Evolutionary conservation across 1,284 basidiomycete species (phyloP).

Genomic region (Cryptococcus sp.): DNA sequence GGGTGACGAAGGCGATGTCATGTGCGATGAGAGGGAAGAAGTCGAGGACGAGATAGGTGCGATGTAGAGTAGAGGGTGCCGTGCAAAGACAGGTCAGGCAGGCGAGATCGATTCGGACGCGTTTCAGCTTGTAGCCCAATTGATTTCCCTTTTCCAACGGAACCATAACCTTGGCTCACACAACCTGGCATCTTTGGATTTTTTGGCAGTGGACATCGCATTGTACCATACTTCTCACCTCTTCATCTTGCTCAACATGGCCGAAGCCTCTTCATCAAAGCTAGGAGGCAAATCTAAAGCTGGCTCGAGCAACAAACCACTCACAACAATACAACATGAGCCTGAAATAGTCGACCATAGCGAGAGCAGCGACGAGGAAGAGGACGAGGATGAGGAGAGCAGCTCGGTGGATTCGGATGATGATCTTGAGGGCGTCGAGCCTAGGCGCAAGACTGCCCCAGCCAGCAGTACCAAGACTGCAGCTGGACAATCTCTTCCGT

Average conservation of each 20-base stretch:
- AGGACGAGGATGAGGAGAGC: neutral
- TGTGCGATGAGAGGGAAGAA: too few species aligned
- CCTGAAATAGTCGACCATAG: neutral
- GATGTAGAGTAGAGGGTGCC: too few species aligned
- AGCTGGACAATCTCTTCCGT: slow-evolving; percentile 12
- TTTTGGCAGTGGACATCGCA: neutral
- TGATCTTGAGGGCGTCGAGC: slow-evolving; percentile 23
- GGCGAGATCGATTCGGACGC: too few species aligned
- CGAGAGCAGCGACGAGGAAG: neutral
- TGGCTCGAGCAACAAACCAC: neutral
- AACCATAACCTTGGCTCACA: too few species aligned
- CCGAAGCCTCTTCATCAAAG: neutral
- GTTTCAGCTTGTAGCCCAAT: too few species aligned
- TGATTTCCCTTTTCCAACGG: too few species aligned
- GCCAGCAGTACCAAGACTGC: neutral
- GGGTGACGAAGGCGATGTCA: slow-evolving; percentile 9
- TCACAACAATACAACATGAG: neutral
- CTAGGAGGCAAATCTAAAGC: neutral
- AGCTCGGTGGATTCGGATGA: slow-evolving; percentile 18
- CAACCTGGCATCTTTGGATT: neutral
- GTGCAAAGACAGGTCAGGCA: too few species aligned
- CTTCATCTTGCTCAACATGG: neutral
- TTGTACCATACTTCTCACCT: neutral
- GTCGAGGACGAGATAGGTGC: too few species aligned
- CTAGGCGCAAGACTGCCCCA: slow-evolving; percentile 10